Evolutionary conservation across 768 basidiomycete species (phyloP).

Genomic region (Postia placenta): DNA sequence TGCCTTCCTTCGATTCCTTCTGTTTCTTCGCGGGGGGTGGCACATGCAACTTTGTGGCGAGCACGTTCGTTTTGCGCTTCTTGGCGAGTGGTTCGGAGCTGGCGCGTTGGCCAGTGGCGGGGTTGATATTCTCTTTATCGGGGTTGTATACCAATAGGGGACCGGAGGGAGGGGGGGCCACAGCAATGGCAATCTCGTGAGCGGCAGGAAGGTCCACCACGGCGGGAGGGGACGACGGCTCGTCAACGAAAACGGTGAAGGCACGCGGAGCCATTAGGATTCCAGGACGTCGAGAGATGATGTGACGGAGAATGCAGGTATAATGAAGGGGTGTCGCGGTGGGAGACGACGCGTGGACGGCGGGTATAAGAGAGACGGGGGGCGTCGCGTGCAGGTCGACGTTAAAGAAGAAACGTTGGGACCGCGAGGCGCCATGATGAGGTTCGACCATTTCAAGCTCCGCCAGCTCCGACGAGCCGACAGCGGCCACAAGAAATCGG

Average conservation of each 20-base stretch:
- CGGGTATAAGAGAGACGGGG: not conserved
- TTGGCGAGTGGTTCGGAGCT: constrained; percentile 42
- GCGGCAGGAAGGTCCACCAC: constrained; percentile 22
- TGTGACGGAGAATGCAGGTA: not conserved
- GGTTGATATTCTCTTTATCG: constrained; percentile 80
- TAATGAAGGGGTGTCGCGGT: not conserved
- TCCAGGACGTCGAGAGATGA: not conserved
- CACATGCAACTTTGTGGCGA: constrained; percentile 19
- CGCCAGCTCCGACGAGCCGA: not conserved
- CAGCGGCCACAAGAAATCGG: not conserved
- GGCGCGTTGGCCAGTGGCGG: constrained; percentile 61
- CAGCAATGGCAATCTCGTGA: constrained; percentile 8
- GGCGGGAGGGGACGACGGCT: constrained; percentile 6
- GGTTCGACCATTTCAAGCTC: constrained; percentile 1
- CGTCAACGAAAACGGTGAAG: constrained; percentile 23
- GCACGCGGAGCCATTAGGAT: constrained; percentile 13
- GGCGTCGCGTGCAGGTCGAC: constrained; percentile 2
- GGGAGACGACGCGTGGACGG: not conserved
- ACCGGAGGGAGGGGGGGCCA: constrained; percentile 17
- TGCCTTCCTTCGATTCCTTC: constrained; percentile 14
- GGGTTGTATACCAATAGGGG: constrained; percentile 21
- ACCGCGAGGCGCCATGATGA: not conserved
- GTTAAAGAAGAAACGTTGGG: not conserved
- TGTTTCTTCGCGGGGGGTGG: constrained; percentile 14
- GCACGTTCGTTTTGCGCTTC: constrained; percentile 49